Evolutionary conservation across 345 rosid genomes (phyloP).

Genomic region (Conringia planisiliqua): DNA sequence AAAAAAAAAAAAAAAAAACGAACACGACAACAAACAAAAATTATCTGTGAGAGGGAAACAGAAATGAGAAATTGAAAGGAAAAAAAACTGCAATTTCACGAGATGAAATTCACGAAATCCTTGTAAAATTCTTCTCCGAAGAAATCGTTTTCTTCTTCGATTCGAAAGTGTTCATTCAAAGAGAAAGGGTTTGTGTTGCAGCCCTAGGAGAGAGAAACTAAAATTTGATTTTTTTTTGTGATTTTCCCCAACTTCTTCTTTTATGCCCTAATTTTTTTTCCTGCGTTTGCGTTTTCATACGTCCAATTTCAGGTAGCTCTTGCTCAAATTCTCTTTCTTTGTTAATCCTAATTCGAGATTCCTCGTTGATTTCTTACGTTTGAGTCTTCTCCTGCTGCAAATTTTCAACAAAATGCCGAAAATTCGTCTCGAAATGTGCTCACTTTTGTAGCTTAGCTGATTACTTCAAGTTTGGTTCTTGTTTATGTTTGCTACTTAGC

Average conservation of each 20-base stretch:
- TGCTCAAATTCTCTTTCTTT: neutral
- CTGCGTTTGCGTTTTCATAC: conserved; percentile 31
- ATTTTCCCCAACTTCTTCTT: neutral
- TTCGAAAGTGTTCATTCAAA: neutral
- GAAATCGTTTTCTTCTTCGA: neutral
- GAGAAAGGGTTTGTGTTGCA: neutral
- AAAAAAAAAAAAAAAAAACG: neutral
- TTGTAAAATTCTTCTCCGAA: neutral
- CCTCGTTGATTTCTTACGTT: conserved; percentile 21
- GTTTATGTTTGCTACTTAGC: too few relatives aligned
- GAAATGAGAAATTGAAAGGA: conserved; percentile 4
- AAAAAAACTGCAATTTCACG: conserved; percentile 7
- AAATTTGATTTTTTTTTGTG: neutral
- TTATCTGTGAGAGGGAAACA: conserved; percentile 23
- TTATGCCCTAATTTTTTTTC: conserved; percentile 36
- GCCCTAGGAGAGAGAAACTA: conserved; percentile 47
- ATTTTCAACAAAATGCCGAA: conserved; percentile 30
- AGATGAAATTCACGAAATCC: neutral
- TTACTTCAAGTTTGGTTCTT: conserved; percentile 7
- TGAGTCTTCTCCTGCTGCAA: neutral
- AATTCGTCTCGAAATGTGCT: conserved; percentile 22
- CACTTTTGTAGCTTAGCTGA: conserved; percentile 9
- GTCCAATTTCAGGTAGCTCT: conserved; percentile 44
- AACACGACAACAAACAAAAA: conserved; percentile 10
- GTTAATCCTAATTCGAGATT: neutral